Base-by-base conservation (phyloP, 805 yeast species). In the Candida nonsorbophila region DNA sequence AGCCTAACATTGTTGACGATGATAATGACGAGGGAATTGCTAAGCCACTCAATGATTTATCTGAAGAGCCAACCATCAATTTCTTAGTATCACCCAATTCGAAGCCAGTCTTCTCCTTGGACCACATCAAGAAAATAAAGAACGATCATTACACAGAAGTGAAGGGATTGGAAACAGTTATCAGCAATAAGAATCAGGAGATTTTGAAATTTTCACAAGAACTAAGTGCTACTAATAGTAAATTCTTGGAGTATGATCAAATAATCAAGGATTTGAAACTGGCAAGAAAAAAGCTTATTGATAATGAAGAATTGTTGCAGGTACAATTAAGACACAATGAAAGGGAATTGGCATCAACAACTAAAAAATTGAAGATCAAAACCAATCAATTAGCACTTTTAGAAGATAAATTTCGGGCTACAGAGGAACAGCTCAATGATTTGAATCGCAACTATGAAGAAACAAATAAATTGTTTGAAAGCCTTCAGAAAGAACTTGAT, bases 11-110 rank as follows among this genome's bases (percentile, higher is more conserved):
- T 5, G 9, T 14, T 20, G 51, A 42, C 25, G 34, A 25, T n/a
- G 24, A 38, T 5, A 28, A 29, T n/a, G 31, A 41, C 14, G 37
- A 34, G 4, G n/a, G 45, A 37, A 9, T 5, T n/a, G 24, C 24
- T 2, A n/a, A n/a, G n/a, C n/a, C n/a, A n/a, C n/a, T n/a, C n/a
- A n/a, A n/a, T n/a, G 30, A 25, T n/a, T 33, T 34, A 14, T 21
- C 32, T 4, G 41, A 38, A 3, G 47, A 56, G 27, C 58, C 56
- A 5, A 53, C 60, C 4, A 48, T 50, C 8, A 53, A 54, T 34
- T 45, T 55, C 25, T 29, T 49, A 14, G 41, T 51, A 48, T 49
- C 58, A 4, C 58, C 58, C n/a, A 52, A 50, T 26, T 51, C 59
- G 4, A 54, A 48, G 26, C 62, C 62, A 2, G 47, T 51, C 3